Evolutionary conservation across 1,139 yeast species (phyloP).

Genomic region (Magnusiomyces paraingens): DNA sequence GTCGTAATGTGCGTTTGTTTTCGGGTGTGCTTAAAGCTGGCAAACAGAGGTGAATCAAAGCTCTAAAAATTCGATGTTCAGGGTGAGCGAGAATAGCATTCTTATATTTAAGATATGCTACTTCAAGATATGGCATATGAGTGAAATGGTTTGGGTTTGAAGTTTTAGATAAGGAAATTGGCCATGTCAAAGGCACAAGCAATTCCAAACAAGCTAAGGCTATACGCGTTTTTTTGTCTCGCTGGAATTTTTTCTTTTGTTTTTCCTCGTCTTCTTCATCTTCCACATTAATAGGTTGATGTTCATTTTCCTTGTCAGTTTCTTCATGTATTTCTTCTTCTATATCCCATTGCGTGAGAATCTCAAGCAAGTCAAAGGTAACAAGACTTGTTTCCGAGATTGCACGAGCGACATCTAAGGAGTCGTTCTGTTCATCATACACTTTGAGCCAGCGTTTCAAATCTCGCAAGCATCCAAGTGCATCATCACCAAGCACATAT

Average conservation of each 20-base stretch:
- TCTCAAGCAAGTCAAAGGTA: slow-evolving; percentile 63
- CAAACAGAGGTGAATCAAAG: slow-evolving; percentile 62
- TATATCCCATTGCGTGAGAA: slow-evolving; percentile 65
- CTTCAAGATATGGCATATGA: slow-evolving; percentile 53
- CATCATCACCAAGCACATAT: slow-evolving; percentile 85
- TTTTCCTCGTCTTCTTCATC: neutral
- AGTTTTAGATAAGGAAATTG: slow-evolving; percentile 52
- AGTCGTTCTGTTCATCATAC: slow-evolving; percentile 65
- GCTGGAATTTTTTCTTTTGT: slow-evolving; percentile 8
- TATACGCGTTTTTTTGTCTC: slow-evolving; percentile 44
- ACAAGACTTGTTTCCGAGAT: slow-evolving; percentile 78
- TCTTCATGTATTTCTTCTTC: slow-evolving; percentile 30
- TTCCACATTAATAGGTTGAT: neutral
- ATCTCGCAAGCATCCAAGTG: slow-evolving; percentile 82
- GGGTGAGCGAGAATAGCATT: slow-evolving; percentile 53
- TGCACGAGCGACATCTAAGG: slow-evolving; percentile 80
- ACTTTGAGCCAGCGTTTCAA: slow-evolving; percentile 73
- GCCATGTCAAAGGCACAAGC: slow-evolving; percentile 83
- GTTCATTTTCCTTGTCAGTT: slow-evolving; percentile 20
- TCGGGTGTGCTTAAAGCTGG: slow-evolving; percentile 52
- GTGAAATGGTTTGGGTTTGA: slow-evolving; percentile 48
- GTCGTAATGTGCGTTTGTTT: slow-evolving; percentile 58
- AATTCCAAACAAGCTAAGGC: slow-evolving; percentile 71
- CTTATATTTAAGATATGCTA: slow-evolving; percentile 67
- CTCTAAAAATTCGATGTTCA: slow-evolving; percentile 58